These are phyloP conservation scores for Yamadazyma aaseri DNA, from an alignment of 1,139 yeast species.

Conservation along the genomic window DNA sequence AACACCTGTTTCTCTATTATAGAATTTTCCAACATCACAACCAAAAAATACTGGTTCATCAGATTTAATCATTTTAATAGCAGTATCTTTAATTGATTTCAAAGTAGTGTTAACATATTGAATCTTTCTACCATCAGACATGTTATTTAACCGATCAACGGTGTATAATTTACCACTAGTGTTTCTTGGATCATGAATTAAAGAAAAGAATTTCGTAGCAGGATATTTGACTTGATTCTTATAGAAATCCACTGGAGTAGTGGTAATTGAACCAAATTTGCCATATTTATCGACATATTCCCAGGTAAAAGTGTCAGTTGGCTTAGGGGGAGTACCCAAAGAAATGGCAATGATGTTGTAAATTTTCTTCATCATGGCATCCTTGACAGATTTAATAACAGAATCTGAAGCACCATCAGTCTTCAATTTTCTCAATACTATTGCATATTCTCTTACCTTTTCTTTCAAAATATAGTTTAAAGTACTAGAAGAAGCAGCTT, in stretches of 20 bases:
- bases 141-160: slow-evolving; percentile 72
- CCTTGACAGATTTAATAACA: slow-evolving; percentile 31
- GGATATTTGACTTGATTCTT: slow-evolving; percentile 53
- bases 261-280: slow-evolving; percentile 48
- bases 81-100: slow-evolving; percentile 54
- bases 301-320: slow-evolving; percentile 66
- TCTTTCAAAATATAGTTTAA: slow-evolving; percentile 64
- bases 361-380: slow-evolving; percentile 55
- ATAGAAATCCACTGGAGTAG: slow-evolving; percentile 67
- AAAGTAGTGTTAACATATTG: slow-evolving; percentile 67
- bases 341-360: slow-evolving; percentile 64
- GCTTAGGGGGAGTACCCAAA: slow-evolving; percentile 77
- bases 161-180: slow-evolving; percentile 58
- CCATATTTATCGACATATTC: slow-evolving; percentile 74
- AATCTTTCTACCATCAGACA: slow-evolving; percentile 64
- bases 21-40: slow-evolving; percentile 76
- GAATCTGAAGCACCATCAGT: slow-evolving; percentile 23
- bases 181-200: slow-evolving; percentile 81
- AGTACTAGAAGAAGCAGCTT: slow-evolving; percentile 55
- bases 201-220: slow-evolving; percentile 55
- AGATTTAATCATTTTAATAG: slow-evolving; percentile 63
- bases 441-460: slow-evolving; percentile 73
- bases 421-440: slow-evolving; percentile 54
- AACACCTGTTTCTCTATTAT: slow-evolving; percentile 59
- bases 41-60: slow-evolving; percentile 84